These are phyloP conservation scores for Solanum appendiculatum DNA, from an alignment of 257 asterid species.

Conservation along the genomic window DNA sequence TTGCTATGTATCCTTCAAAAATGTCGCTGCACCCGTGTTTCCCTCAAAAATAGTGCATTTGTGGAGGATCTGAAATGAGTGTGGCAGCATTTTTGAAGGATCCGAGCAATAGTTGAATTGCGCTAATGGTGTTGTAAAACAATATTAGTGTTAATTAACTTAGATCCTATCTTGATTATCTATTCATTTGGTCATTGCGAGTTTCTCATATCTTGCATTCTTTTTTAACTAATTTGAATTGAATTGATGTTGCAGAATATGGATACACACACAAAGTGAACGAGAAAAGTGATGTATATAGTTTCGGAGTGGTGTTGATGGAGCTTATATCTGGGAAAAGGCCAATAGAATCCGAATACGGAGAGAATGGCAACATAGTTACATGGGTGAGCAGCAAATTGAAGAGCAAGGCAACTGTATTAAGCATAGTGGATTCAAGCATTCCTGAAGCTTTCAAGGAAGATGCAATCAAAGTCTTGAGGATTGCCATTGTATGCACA, in stretches of 20 bases:
- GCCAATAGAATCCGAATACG: slow-evolving; percentile 79
- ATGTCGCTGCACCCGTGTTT: background rate
- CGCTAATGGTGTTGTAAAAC: background rate
- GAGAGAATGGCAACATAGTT: slow-evolving; percentile 64
- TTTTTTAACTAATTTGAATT: background rate
- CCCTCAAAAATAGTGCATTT: background rate
- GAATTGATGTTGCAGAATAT: slow-evolving; percentile 43
- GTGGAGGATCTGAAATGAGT: background rate
- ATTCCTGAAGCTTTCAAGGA: slow-evolving; percentile 42
- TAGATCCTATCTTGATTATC: background rate
- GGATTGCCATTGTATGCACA: slow-evolving; percentile 77
- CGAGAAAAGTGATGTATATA: slow-evolving; percentile 83
- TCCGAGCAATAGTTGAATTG: background rate
- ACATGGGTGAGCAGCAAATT: slow-evolving; percentile 68
- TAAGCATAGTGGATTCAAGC: slow-evolving; percentile 49
- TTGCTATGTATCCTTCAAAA: background rate
- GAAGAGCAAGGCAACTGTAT: slow-evolving; percentile 47
- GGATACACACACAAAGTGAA: slow-evolving; percentile 64
- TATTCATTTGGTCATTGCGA: background rate
- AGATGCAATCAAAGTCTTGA: slow-evolving; percentile 56
- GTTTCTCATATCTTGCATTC: background rate
- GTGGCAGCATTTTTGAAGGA: background rate
- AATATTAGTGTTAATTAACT: background rate
- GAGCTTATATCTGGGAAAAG: slow-evolving; percentile 83
- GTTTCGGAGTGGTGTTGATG: slow-evolving; percentile 90